Evolutionary conservation across 306 rosid genomes (phyloP).

Genomic region (Ormosia semicastrata): DNA sequence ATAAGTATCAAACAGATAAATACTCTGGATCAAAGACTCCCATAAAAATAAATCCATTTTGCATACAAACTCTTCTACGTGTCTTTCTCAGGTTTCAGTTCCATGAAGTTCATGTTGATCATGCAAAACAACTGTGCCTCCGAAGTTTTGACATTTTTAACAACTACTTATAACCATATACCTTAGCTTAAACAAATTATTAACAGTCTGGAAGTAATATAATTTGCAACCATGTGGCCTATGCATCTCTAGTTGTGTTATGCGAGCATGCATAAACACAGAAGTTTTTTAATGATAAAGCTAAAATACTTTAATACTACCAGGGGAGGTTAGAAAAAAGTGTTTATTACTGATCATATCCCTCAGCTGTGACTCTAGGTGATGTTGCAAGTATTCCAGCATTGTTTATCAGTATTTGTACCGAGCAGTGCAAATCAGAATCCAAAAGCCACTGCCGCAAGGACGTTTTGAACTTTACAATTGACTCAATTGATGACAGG

Average conservation of each 20-base stretch:
- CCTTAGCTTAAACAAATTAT: conserved; percentile 15
- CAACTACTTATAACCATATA: neutral
- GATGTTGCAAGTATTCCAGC: conserved; percentile 95
- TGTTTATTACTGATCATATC: conserved; percentile 71
- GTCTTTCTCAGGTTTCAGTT: conserved; percentile 8
- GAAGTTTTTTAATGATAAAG: conserved; percentile 13
- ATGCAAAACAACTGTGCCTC: neutral
- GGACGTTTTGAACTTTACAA: conserved; percentile 52
- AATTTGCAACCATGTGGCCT: neutral
- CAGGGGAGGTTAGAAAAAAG: conserved; percentile 9
- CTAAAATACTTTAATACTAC: neutral
- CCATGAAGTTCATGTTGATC: conserved; percentile 12
- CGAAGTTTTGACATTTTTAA: neutral
- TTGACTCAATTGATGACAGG: conserved; percentile 60
- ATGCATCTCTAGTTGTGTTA: neutral
- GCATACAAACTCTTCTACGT: conserved; percentile 1
- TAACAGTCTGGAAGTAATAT: conserved; percentile 19
- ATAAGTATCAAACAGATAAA: neutral
- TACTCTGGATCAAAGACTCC: neutral
- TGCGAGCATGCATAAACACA: neutral
- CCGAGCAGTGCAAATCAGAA: conserved; percentile 74
- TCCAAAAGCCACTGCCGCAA: conserved; percentile 72
- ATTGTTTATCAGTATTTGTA: conserved; percentile 78
- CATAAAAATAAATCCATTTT: neutral
- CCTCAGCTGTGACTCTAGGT: conserved; percentile 65